A percentile compares a stretch with the other conserved stretches of the same genome.
These are phyloP conservation scores for Globisporangium echinulatum DNA, from an alignment of 352 stramenopile species.

Conservation along the genomic window DNA sequence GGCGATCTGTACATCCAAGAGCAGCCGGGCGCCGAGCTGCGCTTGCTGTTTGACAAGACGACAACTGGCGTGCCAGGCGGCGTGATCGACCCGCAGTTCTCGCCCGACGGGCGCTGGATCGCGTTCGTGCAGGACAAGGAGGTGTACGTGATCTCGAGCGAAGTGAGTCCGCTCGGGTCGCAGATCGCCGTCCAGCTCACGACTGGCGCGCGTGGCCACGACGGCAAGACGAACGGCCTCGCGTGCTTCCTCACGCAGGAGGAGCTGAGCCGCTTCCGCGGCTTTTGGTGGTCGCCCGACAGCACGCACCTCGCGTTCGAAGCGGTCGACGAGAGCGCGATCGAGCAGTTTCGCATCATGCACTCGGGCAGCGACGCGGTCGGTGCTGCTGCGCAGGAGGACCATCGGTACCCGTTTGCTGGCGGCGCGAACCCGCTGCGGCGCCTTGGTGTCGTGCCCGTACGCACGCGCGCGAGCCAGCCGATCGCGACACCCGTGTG, in stretches of 20 bases:
- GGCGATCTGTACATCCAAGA: constrained; percentile 94
- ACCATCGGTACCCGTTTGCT: constrained; percentile 91
- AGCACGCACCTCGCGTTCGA: constrained; percentile 84
- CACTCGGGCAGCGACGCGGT: constrained; percentile 84
- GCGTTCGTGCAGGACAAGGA: constrained; percentile 94
- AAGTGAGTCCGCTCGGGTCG: constrained; percentile 22
- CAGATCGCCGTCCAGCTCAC: constrained; percentile 67
- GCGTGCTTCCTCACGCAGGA: constrained; percentile 98
- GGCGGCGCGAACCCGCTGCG: constrained; percentile 89
- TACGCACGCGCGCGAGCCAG: constrained; percentile 22
- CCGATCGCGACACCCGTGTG: constrained; percentile 46
- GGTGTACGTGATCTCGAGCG: constrained; percentile 86
- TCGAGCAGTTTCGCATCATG: constrained; percentile 94
- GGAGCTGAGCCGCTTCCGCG: constrained; percentile 94
- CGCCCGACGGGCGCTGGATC: constrained; percentile 88
- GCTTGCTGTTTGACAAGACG: constrained; percentile 86
- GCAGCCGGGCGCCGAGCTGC: constrained; percentile 46
- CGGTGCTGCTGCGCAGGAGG: constrained; percentile 53
- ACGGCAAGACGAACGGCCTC: constrained; percentile 87
- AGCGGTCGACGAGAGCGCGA: constrained; percentile 90
- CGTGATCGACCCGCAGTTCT: constrained; percentile 92
- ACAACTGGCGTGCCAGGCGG: constrained; percentile 58
- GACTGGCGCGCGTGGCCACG: constrained; percentile 52
- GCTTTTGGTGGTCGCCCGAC: constrained; percentile 95
- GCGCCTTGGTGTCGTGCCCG: constrained; percentile 68